Conservation (phyloP, 1,284 basidiomycete species). For the Thelephora terrestris region DNA sequence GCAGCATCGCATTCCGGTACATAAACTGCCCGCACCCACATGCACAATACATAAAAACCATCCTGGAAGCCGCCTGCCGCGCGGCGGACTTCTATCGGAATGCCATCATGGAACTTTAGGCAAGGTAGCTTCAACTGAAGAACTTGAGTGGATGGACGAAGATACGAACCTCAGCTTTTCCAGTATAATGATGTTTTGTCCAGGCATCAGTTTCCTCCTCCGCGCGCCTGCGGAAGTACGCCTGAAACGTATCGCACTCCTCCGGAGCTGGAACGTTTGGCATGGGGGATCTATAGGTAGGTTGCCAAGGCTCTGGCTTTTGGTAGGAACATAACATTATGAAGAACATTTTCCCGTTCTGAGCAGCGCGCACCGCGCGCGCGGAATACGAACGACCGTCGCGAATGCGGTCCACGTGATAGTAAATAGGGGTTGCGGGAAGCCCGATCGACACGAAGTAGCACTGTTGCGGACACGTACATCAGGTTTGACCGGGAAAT, state of each 20-base stretch:
- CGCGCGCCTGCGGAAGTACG: constrained; percentile 21
- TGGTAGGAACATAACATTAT: constrained; percentile 84
- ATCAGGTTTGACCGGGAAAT: too few relatives aligned
- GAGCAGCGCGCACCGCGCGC: constrained; percentile 65
- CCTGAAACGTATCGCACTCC: constrained; percentile 48
- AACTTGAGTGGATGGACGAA: too few relatives aligned
- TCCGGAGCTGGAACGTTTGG: constrained; percentile 53
- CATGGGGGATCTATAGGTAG: constrained; percentile 53
- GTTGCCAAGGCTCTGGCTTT: constrained; percentile 68
- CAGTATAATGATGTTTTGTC: constrained; percentile 1
- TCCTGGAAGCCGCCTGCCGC: constrained; percentile 24
- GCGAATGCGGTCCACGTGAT: constrained; percentile 79
- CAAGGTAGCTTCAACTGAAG: too few relatives aligned
- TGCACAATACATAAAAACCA: constrained; percentile 46
- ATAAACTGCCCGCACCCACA: constrained; percentile 75
- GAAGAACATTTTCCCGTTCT: constrained; percentile 65
- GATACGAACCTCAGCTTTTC: too few relatives aligned
- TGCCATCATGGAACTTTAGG: constrained; percentile 46
- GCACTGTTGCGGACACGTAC: constrained; percentile 35
- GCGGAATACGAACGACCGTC: constrained; percentile 70
- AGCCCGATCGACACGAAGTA: constrained; percentile 79
- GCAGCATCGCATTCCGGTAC: constrained; percentile 56
- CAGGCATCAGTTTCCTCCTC: constrained; percentile 10
- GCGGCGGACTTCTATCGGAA: constrained; percentile 44
- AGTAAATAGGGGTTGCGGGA: constrained; percentile 69